Percentiles rank a stretch among this genome's conserved stretches.
Evolutionary conservation across 176 grass and related monocot genomes (phyloP).

Genomic region (Oryza meyeriana): DNA sequence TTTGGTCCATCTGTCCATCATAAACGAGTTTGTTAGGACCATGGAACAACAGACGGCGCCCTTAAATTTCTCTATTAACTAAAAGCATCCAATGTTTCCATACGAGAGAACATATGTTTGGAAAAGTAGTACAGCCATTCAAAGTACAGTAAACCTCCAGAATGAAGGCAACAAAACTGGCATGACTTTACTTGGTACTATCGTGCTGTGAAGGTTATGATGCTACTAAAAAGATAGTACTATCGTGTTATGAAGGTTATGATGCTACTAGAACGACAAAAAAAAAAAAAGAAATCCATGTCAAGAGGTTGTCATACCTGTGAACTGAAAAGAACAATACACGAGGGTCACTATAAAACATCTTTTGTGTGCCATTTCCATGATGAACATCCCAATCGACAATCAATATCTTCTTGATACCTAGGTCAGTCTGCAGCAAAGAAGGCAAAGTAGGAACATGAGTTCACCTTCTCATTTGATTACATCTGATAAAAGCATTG

Average conservation of each 20-base stretch:
- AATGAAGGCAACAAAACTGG: slow-evolving; percentile 9
- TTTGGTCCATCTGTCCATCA: background rate
- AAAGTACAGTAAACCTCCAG: background rate
- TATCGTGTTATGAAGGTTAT: slow-evolving; percentile 12
- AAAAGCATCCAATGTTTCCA: background rate
- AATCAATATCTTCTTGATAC: slow-evolving; percentile 93
- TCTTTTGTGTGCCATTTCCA: slow-evolving; percentile 93
- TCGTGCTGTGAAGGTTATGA: slow-evolving; percentile 13
- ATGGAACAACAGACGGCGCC: slow-evolving; percentile 4
- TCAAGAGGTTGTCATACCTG: slow-evolving; percentile 43
- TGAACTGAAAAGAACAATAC: slow-evolving; percentile 98
- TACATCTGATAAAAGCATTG: background rate
- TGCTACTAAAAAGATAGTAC: slow-evolving; percentile 10
- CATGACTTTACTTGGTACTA: background rate
- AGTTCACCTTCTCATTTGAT: background rate
- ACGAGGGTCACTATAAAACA: slow-evolving; percentile 81
- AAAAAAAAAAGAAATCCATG: slow-evolving; percentile 20
- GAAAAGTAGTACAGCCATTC: background rate
- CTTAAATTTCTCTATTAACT: slow-evolving; percentile 8
- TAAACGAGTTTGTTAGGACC: background rate
- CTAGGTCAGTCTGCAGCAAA: slow-evolving; percentile 74
- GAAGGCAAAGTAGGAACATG: background rate
- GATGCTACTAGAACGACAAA: slow-evolving; percentile 8
- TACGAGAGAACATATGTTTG: background rate
- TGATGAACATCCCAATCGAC: slow-evolving; percentile 99